Evolutionary conservation across 108 stramenopile species (phyloP).

Genomic region (Cylindrotheca closterium): DNA sequence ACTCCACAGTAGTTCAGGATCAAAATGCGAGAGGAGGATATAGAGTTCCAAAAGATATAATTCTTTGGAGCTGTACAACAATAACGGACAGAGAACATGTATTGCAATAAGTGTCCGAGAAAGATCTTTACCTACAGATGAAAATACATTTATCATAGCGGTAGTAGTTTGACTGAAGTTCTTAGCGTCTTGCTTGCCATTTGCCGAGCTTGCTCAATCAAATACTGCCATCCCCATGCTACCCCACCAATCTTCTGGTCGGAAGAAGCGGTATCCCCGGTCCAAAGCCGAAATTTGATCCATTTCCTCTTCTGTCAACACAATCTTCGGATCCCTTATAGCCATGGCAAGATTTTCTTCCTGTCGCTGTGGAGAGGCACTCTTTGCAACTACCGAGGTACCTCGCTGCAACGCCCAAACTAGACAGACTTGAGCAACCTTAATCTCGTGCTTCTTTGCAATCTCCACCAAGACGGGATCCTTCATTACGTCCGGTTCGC

Average conservation of each 20-base stretch:
- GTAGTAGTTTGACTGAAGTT: too few relatives aligned
- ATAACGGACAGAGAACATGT: too few relatives aligned
- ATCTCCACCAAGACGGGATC: slow-evolving; percentile 54
- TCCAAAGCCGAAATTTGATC: slow-evolving; percentile 54
- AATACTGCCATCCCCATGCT: slow-evolving; percentile 62
- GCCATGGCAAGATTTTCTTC: slow-evolving; percentile 37
- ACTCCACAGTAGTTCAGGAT: too few relatives aligned
- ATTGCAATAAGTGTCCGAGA: too few relatives aligned
- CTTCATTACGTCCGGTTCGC: slow-evolving; percentile 50
- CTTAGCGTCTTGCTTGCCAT: too few relatives aligned
- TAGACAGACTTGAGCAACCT: slow-evolving; percentile 62
- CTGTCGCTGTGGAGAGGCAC: slow-evolving; percentile 44
- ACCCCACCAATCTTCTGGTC: slow-evolving; percentile 83
- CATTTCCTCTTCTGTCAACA: slow-evolving; percentile 54
- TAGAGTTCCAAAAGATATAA: too few relatives aligned
- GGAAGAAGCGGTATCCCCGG: slow-evolving; percentile 68
- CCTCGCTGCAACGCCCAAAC: slow-evolving; percentile 76
- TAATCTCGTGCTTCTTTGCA: slow-evolving; percentile 39
- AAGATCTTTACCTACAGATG: too few relatives aligned
- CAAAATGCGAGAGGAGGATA: too few relatives aligned
- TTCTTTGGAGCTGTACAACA: too few relatives aligned
- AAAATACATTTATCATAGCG: too few relatives aligned
- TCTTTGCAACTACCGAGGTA: slow-evolving; percentile 61
- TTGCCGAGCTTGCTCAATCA: too few relatives aligned
- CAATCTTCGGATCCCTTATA: slow-evolving; percentile 1